A percentile compares a stretch with the other conserved stretches of the same genome.
Conservation (phyloP, 2,329 filamentous ascomycete genomes). For the Pseudogymnoascus sp. region DNA sequence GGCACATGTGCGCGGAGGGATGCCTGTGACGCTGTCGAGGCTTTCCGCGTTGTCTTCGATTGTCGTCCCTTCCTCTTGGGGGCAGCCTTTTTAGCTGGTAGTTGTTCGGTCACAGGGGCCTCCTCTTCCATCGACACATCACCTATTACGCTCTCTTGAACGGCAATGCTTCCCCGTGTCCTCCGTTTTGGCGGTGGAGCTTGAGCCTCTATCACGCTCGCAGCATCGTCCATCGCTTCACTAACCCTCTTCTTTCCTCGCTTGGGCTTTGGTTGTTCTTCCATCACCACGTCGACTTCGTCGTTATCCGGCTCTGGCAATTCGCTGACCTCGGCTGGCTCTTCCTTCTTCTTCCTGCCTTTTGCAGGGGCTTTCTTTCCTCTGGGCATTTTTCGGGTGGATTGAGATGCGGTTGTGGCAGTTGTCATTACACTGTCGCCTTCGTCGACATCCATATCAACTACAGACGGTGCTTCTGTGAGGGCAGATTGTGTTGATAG, state of each 20-base stretch:
- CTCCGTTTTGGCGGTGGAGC: conserved; percentile 31
- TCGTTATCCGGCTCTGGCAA: conserved; percentile 27
- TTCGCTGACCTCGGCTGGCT: conserved; percentile 38
- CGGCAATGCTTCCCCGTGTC: conserved; percentile 36
- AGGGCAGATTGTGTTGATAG: conserved; percentile 49
- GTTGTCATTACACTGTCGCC: conserved; percentile 54
- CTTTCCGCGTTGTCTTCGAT: conserved; percentile 38
- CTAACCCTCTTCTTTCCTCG: conserved; percentile 55
- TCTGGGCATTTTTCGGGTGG: conserved; percentile 40
- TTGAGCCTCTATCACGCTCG: conserved; percentile 20
- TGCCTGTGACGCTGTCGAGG: conserved; percentile 41
- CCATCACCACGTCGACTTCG: conserved; percentile 26
- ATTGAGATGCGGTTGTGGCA: conserved; percentile 49
- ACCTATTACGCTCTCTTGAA: conserved; percentile 13
- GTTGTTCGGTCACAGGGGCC: conserved; percentile 39
- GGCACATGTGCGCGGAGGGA: conserved; percentile 38
- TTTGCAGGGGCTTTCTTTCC: conserved; percentile 47
- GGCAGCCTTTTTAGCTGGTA: conserved; percentile 45
- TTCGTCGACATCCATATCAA: conserved; percentile 35
- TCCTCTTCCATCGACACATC: conserved; percentile 33
- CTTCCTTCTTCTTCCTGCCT: conserved; percentile 47
- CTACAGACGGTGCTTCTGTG: conserved; percentile 41
- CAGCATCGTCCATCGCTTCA: conserved; percentile 38
- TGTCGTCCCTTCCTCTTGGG: conserved; percentile 39
- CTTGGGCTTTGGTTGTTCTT: conserved; percentile 17